These are phyloP conservation scores for Cajanus cajan DNA, from an alignment of 306 rosid genomes.

Conservation along the genomic window DNA sequence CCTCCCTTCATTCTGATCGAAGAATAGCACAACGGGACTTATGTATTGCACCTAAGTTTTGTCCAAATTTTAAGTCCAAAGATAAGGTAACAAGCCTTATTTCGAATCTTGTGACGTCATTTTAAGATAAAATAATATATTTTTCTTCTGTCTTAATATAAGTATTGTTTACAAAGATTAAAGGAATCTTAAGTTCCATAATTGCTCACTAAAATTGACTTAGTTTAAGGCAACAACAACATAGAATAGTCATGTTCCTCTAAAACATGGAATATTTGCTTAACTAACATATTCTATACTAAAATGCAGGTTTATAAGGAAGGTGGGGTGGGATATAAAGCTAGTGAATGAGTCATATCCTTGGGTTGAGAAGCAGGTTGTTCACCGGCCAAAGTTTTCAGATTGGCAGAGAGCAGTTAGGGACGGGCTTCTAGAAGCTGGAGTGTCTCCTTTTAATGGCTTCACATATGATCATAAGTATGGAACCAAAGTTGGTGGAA, in stretches of 20 bases:
- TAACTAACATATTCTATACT: not conserved
- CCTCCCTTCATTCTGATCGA: too few relatives aligned
- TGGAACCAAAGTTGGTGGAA: constrained; percentile 90
- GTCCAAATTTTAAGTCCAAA: too few relatives aligned
- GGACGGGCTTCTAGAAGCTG: constrained; percentile 66
- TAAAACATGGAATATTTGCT: not conserved
- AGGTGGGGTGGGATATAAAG: constrained; percentile 63
- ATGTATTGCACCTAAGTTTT: too few relatives aligned
- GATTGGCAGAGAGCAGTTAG: constrained; percentile 61
- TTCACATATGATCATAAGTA: constrained; percentile 75
- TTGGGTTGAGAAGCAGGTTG: constrained; percentile 80
- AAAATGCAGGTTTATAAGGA: constrained; percentile 57
- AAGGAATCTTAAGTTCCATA: not conserved
- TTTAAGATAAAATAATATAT: too few relatives aligned
- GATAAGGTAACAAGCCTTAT: too few relatives aligned
- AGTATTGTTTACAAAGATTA: not conserved
- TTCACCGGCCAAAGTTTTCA: constrained; percentile 54
- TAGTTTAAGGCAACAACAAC: not conserved
- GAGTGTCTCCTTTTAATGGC: constrained; percentile 77
- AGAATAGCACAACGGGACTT: too few relatives aligned
- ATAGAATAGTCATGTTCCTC: not conserved
- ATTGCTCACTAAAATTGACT: not conserved
- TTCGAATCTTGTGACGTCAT: too few relatives aligned
- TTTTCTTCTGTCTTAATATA: not conserved
- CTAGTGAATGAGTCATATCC: constrained; percentile 65